Conservation (phyloP, 306 rosid genomes). For the Quercus berberidifolia region DNA sequence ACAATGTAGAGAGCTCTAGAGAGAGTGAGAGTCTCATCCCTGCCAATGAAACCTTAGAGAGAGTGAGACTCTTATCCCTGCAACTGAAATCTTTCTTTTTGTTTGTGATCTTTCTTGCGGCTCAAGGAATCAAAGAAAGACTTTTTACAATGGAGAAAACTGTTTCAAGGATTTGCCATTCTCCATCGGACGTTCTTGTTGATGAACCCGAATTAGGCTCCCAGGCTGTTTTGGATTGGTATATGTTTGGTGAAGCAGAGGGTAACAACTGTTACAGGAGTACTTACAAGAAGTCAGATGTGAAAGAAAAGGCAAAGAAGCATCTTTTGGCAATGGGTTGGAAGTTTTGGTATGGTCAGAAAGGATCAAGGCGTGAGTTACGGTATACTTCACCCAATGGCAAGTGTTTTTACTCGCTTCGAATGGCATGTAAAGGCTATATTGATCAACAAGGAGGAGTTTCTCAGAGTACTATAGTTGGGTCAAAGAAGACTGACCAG, state of each 20-base stretch:
- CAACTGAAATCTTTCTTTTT: background rate
- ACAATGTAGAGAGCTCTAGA: too few relatives aligned
- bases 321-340: slow-evolving; percentile 59
- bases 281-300: background rate
- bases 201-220: slow-evolving; percentile 26
- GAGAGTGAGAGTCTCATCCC: too few relatives aligned
- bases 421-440: slow-evolving; percentile 45
- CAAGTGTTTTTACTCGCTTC: slow-evolving; percentile 40
- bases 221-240: slow-evolving; percentile 52
- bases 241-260: background rate
- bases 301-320: slow-evolving; percentile 34
- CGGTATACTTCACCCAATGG: slow-evolving; percentile 57
- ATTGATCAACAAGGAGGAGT: slow-evolving; percentile 19
- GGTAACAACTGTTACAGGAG: background rate
- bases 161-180: background rate
- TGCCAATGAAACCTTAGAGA: too few relatives aligned
- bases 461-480: background rate
- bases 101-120: background rate
- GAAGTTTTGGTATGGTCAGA: slow-evolving; percentile 31
- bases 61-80: too few relatives aligned
- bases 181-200: background rate
- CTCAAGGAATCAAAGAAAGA: background rate
- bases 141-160: background rate
- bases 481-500: background rate
- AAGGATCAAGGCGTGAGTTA: slow-evolving; percentile 34